Base-by-base conservation (phyloP, 352 stramenopile species). In the Aphanomyces astaci region DNA sequence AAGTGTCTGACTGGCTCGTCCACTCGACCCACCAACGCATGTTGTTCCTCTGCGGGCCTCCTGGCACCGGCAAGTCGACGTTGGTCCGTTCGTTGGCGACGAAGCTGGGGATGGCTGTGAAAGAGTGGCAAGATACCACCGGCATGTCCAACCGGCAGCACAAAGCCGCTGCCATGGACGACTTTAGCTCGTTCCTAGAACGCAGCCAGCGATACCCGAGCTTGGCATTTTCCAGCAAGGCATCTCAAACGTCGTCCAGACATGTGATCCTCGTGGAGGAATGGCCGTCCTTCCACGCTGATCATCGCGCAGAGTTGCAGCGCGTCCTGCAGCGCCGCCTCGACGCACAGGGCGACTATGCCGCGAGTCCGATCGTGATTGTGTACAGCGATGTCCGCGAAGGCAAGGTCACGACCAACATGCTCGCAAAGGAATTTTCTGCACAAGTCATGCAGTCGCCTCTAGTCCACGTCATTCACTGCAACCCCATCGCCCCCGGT, bases 321-420 rank as follows among this genome's bases (percentile, higher is more conserved):
- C 53, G 27, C 5, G 4, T 68, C 11, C 22, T 72, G 3, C 19
- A 45, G 25, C 36, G 39, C 25, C 36, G 53, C 4, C 32, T 72
- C 3, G 27, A 51, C n/a, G 57, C 48, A 7, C n/a, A 40, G n/a
- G 51, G 52, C 11, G 73, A 72, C 3, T 13, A 33, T 9, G 51
- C 51, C 51, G 76, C 66, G 25, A 87, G 81, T 60, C 83, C 86
- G 19, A 78, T 91, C 10, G 66, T 95, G 15, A 91, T 84, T 36
- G 82, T 95, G 51, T 93, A 88, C 72, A 95, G 86, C 60, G 85
- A 93, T 53, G 81, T 88, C 10, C 78, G 79, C 68, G 86, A 90
- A 22, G 82, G 72, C 55, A 92, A 91, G 48, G 74, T 91, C n/a
- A 84, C 90, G 28, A 4, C 76, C 7, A 75, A 75, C n/a, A 75